These are phyloP conservation scores for Geranomyces variabilis DNA, from an alignment of 192 early-diverging fungal species.

Conservation along the genomic window DNA sequence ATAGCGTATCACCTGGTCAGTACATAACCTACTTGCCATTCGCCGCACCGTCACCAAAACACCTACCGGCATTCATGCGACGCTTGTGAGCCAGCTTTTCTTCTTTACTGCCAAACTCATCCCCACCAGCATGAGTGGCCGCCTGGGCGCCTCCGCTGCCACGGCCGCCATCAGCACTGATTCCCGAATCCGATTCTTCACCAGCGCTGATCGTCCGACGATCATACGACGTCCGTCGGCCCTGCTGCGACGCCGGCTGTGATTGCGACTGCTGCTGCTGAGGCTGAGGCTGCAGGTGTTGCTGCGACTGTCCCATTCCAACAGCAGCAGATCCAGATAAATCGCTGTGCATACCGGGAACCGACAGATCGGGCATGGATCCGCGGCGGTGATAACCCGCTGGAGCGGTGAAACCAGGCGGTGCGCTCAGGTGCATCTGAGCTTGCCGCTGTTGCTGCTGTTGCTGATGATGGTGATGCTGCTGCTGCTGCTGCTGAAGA, in stretches of 20 bases:
- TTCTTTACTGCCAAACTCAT: constrained; percentile 5
- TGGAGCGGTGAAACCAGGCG: too few relatives aligned
- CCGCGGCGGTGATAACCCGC: too few relatives aligned
- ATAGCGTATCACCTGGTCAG: too few relatives aligned
- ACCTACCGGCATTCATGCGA: constrained; percentile 29
- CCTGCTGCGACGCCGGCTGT: neutral
- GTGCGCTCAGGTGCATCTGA: neutral
- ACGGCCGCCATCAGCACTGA: neutral
- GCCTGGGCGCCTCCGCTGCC: neutral
- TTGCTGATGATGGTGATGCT: neutral
- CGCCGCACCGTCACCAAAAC: too few relatives aligned
- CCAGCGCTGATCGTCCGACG: neutral
- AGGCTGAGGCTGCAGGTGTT: neutral
- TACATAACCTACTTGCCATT: too few relatives aligned
- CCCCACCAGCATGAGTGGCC: neutral
- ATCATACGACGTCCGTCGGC: neutral
- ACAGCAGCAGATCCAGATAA: too few relatives aligned
- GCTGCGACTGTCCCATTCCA: neutral
- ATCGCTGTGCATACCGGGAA: too few relatives aligned
- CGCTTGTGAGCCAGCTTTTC: constrained; percentile 32
- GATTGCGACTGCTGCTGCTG: neutral
- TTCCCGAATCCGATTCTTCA: constrained; percentile 1
- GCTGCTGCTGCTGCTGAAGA: neutral
- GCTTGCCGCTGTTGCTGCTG: neutral
- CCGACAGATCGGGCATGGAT: too few relatives aligned